Evolutionary conservation across 2,329 filamentous ascomycete genomes (phyloP).

Genomic region (Furcasterigmium sp.): DNA sequence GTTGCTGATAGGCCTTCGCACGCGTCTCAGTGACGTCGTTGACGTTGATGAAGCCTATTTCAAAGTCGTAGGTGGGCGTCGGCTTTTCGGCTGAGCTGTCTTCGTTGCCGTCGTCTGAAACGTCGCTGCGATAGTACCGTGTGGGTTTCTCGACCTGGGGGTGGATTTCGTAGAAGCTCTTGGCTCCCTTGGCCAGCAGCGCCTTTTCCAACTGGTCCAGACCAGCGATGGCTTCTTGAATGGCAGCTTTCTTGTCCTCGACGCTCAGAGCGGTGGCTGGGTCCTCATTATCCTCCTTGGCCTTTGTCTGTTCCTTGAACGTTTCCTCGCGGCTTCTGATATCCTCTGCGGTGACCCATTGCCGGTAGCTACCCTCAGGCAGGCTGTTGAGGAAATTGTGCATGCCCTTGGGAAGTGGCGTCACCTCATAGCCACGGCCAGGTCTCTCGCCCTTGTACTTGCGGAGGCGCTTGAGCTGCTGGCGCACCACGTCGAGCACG

Average conservation of each 20-base stretch:
- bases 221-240: constrained; percentile 43
- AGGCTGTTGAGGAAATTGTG: constrained; percentile 51
- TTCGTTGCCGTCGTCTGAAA: constrained; percentile 6
- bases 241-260: constrained; percentile 49
- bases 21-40: constrained; percentile 51
- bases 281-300: constrained; percentile 11
- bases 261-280: constrained; percentile 17
- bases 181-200: constrained; percentile 55
- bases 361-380: constrained; percentile 51
- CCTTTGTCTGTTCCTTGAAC: constrained; percentile 23
- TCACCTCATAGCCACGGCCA: not conserved
- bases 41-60: constrained; percentile 46
- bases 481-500: constrained; percentile 56
- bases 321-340: constrained; percentile 27
- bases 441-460: constrained; percentile 32
- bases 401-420: constrained; percentile 19
- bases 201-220: constrained; percentile 49
- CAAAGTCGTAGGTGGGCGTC: constrained; percentile 36
- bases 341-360: constrained; percentile 44
- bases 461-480: constrained; percentile 44
- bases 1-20: constrained; percentile 53
- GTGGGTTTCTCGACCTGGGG: constrained; percentile 38
- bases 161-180: constrained; percentile 60
- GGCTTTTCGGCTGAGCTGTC: constrained; percentile 10
- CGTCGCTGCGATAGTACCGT: not conserved